Base-by-base conservation (phyloP, 1,284 basidiomycete species). In the Phellinidium pouzarii region DNA sequence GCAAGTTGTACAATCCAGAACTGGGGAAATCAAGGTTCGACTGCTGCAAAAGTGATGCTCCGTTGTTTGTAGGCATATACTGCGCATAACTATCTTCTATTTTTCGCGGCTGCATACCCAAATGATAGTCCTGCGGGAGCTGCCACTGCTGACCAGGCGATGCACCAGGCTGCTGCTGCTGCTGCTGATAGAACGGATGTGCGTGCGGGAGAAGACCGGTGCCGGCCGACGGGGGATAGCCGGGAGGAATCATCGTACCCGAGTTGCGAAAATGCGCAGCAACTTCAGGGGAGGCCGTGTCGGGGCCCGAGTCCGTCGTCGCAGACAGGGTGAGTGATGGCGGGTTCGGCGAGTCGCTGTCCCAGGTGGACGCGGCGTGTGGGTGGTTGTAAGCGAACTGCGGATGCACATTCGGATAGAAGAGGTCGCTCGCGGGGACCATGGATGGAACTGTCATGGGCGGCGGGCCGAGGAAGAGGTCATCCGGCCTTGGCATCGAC, bases 361-460 rank as follows among this genome's bases (percentile, higher is more conserved):
- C 54, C 54, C 54, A 56, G 43, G 8, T 25, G 14, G 22, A 42
- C 43, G 49, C 38, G 34, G 45, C 54, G 34, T 40, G 43, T 40
- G 46, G 55, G 12, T 40, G 36, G 29, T 53, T 52, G 50, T 53
- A 57, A 26, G 55, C 52, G 38, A 53, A 57, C 20, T 49, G 51
- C 31, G 44, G 50, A 14, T 52, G 50, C 17, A 23, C 17, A 19
- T 20, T 25, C 12, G 55, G 51, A 42, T 53, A 57, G 17, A 53
- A 57, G 11, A 57, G 43, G 19, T 57, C 55, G 14, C 43, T 47
- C 3, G 45, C 40, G 6, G 50, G 23, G 20, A 26, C 34, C 55
- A 57, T 57, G 3, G 55, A 57, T 4, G 55, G 52, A 20, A 57
- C 52, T 11, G 51, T 57, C 44, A 57, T 49, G 8, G 55, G 51